Evolutionary conservation across 1,284 basidiomycete genomes (phyloP).

Genomic region (Boletus calvinii): DNA sequence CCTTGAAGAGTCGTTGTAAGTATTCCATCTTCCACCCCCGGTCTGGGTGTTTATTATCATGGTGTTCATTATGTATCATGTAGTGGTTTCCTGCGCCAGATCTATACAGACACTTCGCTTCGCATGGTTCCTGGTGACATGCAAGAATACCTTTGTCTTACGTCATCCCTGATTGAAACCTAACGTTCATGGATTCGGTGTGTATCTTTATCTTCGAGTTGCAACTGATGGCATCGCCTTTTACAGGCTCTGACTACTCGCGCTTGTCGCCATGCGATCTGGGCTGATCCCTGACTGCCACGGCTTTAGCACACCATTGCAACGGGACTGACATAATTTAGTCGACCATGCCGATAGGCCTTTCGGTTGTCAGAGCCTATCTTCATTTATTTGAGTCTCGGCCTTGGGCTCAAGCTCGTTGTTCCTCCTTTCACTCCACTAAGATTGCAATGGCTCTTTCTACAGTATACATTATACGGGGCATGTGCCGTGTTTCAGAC

Average conservation of each 20-base stretch:
- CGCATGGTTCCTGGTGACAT: neutral
- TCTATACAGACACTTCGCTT: too few relatives aligned
- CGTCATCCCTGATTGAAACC: neutral
- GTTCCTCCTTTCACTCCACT: neutral
- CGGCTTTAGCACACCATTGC: neutral
- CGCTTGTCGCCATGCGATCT: neutral
- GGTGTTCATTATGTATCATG: too few relatives aligned
- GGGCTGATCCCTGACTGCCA: neutral
- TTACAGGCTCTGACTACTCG: neutral
- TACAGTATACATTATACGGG: slow-evolving; percentile 8
- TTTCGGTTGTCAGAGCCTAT: slow-evolving; percentile 12
- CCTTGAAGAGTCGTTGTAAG: too few relatives aligned
- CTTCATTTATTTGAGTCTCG: too few relatives aligned
- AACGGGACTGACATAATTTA: neutral
- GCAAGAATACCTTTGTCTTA: neutral
- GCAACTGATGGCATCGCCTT: neutral
- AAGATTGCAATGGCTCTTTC: neutral
- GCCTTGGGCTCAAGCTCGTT: too few relatives aligned
- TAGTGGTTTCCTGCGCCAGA: too few relatives aligned
- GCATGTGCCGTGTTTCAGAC: slow-evolving; percentile 1
- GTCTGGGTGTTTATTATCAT: too few relatives aligned
- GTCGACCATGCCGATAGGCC: slow-evolving; percentile 8
- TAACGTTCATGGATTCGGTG: too few relatives aligned
- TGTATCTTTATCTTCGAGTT: too few relatives aligned
- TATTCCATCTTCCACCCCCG: too few relatives aligned